A percentile compares a stretch with the other conserved stretches of the same genome.
Conservation (phyloP, 2,329 filamentous ascomycete genomes). For the Didymosphaeria variabile region DNA sequence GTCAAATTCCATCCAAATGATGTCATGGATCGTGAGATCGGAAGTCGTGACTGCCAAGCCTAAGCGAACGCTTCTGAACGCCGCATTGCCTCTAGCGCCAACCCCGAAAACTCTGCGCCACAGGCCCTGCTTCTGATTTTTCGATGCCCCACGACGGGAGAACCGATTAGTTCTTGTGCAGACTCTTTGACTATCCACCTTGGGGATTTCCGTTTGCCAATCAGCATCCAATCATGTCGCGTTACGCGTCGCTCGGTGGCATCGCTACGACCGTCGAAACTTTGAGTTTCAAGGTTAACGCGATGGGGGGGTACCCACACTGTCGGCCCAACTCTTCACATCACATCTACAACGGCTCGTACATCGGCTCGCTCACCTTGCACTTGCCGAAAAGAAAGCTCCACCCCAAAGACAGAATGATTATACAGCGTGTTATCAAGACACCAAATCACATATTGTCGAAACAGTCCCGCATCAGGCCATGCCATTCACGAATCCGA, state of each 20-base stretch:
- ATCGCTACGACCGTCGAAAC: background rate
- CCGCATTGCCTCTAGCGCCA: background rate
- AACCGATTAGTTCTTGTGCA: background rate
- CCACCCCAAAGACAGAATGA: background rate
- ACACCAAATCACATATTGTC: background rate
- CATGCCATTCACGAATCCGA: constrained; percentile 6
- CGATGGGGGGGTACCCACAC: background rate
- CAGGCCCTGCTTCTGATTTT: background rate
- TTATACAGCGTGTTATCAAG: background rate
- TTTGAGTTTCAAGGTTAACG: background rate
- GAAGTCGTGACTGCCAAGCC: background rate
- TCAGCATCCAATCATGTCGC: background rate
- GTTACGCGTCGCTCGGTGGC: background rate
- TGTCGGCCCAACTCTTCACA: background rate
- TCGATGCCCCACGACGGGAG: background rate
- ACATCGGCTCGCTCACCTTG: background rate
- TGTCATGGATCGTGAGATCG: constrained; percentile 14
- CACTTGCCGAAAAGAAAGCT: background rate
- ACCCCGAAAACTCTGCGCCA: background rate
- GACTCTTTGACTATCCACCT: background rate
- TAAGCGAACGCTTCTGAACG: background rate
- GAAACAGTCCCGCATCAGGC: background rate
- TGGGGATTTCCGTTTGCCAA: background rate
- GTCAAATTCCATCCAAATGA: background rate
- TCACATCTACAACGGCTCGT: background rate